Evolutionary conservation across 768 basidiomycete genomes (phyloP).

Genomic region (Phlegmacium glaucopus): DNA sequence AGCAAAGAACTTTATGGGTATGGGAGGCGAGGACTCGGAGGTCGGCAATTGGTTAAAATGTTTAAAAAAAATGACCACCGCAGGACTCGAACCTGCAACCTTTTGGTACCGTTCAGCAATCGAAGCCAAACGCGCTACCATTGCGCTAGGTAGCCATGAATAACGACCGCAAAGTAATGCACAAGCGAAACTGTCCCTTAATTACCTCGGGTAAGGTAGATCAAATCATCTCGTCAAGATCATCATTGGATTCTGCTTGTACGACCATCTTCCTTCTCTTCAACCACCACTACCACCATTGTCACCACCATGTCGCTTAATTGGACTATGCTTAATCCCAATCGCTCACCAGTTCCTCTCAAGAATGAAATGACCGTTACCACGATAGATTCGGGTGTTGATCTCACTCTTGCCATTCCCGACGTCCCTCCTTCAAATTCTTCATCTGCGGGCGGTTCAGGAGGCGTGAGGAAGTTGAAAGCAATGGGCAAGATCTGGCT

Average conservation of each 20-base stretch:
- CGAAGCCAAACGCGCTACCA: slow-evolving; percentile 97
- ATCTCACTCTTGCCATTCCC: slow-evolving; percentile 57
- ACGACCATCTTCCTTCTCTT: slow-evolving; percentile 1
- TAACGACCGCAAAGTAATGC: background rate
- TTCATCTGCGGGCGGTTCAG: slow-evolving; percentile 48
- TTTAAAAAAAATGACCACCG: slow-evolving; percentile 67
- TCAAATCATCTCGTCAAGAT: background rate
- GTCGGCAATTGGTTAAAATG: too few species aligned
- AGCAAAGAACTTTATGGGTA: too few species aligned
- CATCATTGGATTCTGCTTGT: background rate
- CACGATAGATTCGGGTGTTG: slow-evolving; percentile 53
- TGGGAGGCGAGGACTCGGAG: too few species aligned
- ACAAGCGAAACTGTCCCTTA: background rate
- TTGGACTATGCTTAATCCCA: slow-evolving; percentile 64
- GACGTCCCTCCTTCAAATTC: slow-evolving; percentile 40
- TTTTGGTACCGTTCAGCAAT: slow-evolving; percentile 77
- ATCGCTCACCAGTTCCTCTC: slow-evolving; percentile 60
- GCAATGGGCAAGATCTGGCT: slow-evolving; percentile 57
- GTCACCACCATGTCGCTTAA: slow-evolving; percentile 67
- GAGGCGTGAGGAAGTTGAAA: slow-evolving; percentile 55
- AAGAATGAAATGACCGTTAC: slow-evolving; percentile 60
- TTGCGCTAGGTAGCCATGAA: slow-evolving; percentile 78
- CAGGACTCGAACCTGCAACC: slow-evolving; percentile 98
- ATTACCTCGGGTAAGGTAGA: background rate
- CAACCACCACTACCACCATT: slow-evolving; percentile 10